Base-by-base conservation (phyloP, 2,329 filamentous ascomycete species). In the Fusarium sp. region DNA sequence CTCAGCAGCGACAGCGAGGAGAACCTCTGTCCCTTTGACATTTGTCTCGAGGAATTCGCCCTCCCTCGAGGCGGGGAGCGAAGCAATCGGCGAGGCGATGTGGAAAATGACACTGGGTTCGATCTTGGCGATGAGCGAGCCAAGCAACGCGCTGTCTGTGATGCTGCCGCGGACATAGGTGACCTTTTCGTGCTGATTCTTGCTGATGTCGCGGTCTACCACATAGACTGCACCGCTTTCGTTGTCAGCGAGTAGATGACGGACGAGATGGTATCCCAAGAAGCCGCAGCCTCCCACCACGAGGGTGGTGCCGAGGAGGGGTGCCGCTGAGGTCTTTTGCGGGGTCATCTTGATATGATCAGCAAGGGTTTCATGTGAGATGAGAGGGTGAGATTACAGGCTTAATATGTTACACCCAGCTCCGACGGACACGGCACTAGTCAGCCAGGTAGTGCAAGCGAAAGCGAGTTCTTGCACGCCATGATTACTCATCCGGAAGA, bases 201-300 rank as follows among this genome's bases (percentile, higher is more conserved):
- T 66, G 3, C 56, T 62, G 5, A 74, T 58, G 5, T 76, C 71
- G 6, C 77, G 75, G 61, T 82, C 81, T 5, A 84, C 18, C 7
- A 83, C 77, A 35, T 77, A 71, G 14, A 84, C 74, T 0, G 70
- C 16, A 5, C 69, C 72, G 27, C 69, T 74, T 10, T 70, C 71
- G 2, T 60, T 25, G 25, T 81, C 78, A 4, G 70, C 22, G 2
- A 80, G 61, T 1, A 83, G 77, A 3, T 77, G 68, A 1, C 66
- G 35, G 20, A 83, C 81, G 3, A 83, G 70, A 62, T 81, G 76
- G 38, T 77, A 81, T 3, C 82, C 81, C 1, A 84, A 47, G 29
- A 81, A 84, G 13, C 82, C 81, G 45, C 80, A 81, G 35, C 81
- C 81, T 63, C 81, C 81, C 2, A 79, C 73, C 9, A 83, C 77